Conservation (phyloP, 352 stramenopile genomes). For the Phytopythium aichiense region DNA sequence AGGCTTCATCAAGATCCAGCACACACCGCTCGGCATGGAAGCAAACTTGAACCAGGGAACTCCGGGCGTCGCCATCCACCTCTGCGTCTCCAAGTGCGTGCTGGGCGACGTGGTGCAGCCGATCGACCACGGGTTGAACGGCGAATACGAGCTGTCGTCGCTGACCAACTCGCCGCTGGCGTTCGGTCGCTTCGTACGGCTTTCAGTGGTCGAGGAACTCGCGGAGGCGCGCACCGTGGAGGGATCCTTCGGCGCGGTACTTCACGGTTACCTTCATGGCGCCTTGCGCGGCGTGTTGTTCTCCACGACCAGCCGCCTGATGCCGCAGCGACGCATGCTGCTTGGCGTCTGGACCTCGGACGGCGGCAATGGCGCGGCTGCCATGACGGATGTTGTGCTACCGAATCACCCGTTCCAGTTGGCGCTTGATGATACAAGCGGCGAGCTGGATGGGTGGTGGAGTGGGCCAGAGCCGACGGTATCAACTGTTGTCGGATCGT, state of each 20-base stretch:
- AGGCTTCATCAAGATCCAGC: constrained; percentile 81
- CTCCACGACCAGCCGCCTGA: constrained; percentile 14
- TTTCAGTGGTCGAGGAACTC: constrained; percentile 57
- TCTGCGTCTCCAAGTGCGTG: constrained; percentile 69
- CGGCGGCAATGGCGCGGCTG: constrained; percentile 26
- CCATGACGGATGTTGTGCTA: constrained; percentile 60
- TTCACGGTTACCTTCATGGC: constrained; percentile 57
- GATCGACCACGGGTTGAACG: constrained; percentile 64
- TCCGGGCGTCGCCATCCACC: constrained; percentile 62
- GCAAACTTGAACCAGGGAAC: constrained; percentile 85
- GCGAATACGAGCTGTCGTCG: constrained; percentile 53
- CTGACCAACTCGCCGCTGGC: constrained; percentile 36
- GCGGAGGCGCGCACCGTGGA: constrained; percentile 43
- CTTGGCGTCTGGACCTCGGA: constrained; percentile 61
- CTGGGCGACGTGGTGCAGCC: constrained; percentile 43
- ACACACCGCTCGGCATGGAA: constrained; percentile 85
- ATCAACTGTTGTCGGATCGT: constrained; percentile 10
- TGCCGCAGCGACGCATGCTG: constrained; percentile 22
- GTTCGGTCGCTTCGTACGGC: constrained; percentile 52
- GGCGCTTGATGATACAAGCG: constrained; percentile 40
- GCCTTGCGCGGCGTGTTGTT: constrained; percentile 58
- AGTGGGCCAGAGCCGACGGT: constrained; percentile 37
- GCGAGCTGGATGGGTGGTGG: constrained; percentile 77
- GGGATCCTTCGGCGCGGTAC: constrained; percentile 70
- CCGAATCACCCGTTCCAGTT: constrained; percentile 70